These are phyloP conservation scores for Kipferlia bialata DNA, from an alignment of 78 protist genomes.

Conservation along the genomic window DNA sequence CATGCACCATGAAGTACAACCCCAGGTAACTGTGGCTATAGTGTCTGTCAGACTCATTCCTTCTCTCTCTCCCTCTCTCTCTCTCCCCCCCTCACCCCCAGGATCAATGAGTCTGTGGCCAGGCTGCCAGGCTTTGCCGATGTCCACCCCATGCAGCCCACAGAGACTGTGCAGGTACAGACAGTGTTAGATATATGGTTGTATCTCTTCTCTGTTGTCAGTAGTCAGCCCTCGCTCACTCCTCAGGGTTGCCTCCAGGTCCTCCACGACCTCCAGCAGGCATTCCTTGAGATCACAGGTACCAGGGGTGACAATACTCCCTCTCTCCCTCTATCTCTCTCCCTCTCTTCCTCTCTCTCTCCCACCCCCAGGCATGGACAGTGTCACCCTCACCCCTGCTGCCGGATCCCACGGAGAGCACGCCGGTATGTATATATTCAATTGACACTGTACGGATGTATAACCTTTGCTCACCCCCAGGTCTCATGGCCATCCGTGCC, in stretches of 20 bases:
- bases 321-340: no score
- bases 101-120: slow-evolving; percentile 11
- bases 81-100: no score
- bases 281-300: slow-evolving; percentile 2
- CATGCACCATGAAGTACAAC: slow-evolving; percentile 23
- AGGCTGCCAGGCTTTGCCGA: slow-evolving; percentile 19
- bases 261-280: not conserved
- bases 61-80: no score
- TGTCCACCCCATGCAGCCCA: slow-evolving; percentile 21
- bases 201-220: not conserved
- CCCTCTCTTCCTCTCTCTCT: no score
- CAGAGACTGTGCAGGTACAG: not conserved
- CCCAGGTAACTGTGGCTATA: no score
- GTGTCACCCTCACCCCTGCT: slow-evolving; percentile 8
- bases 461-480: not conserved
- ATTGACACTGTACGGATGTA: not conserved
- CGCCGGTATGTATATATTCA: not conserved
- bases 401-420: slow-evolving; percentile 35
- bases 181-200: not conserved
- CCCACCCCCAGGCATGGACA: slow-evolving; percentile 19
- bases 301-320: no score
- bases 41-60: no score
- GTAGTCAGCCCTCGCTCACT: not conserved
- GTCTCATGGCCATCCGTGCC: slow-evolving; percentile 4
- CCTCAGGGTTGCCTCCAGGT: slow-evolving; percentile 8